Percentiles rank a stretch among this genome's conserved stretches.
These are phyloP conservation scores for Clavariopsis aquatica DNA, from an alignment of 495 filamentous ascomycete species.

Conservation along the genomic window DNA sequence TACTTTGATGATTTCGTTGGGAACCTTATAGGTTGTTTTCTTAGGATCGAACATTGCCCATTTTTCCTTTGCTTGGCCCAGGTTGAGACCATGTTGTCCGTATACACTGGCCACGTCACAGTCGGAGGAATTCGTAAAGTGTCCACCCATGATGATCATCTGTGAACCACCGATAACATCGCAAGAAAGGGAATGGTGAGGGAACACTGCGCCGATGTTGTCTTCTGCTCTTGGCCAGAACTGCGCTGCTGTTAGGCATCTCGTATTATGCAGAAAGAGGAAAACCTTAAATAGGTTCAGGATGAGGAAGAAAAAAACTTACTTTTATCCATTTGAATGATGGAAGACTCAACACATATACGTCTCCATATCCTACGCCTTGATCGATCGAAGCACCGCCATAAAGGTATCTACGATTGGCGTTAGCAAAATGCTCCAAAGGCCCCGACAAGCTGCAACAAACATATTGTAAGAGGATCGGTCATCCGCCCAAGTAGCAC, in stretches of 20 bases:
- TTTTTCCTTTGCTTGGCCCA: conserved; percentile 45
- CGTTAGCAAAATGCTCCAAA: background rate
- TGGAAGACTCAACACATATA: conserved; percentile 59
- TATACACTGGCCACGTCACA: conserved; percentile 44
- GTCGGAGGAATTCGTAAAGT: conserved; percentile 40
- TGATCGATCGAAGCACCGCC: conserved; percentile 51
- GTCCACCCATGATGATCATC: conserved; percentile 53
- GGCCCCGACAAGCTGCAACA: conserved; percentile 15
- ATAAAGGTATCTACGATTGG: conserved; percentile 50
- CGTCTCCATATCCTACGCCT: conserved; percentile 54
- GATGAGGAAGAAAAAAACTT: conserved; percentile 8
- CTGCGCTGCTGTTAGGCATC: background rate
- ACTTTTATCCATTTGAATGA: conserved; percentile 57
- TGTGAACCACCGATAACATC: conserved; percentile 50
- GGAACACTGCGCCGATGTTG: conserved; percentile 39
- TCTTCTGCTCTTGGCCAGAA: conserved; percentile 27
- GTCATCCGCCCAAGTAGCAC: conserved; percentile 53
- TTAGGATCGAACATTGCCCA: conserved; percentile 49
- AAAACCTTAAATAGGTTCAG: too few species aligned
- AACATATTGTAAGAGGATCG: conserved; percentile 58
- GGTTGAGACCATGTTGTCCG: conserved; percentile 49
- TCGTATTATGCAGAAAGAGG: background rate
- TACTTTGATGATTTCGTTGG: conserved; percentile 44
- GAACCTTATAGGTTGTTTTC: conserved; percentile 48
- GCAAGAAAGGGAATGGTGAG: conserved; percentile 54